Conservation (phyloP, 305 asterid genomes). For the Fraxinus sp. region DNA sequence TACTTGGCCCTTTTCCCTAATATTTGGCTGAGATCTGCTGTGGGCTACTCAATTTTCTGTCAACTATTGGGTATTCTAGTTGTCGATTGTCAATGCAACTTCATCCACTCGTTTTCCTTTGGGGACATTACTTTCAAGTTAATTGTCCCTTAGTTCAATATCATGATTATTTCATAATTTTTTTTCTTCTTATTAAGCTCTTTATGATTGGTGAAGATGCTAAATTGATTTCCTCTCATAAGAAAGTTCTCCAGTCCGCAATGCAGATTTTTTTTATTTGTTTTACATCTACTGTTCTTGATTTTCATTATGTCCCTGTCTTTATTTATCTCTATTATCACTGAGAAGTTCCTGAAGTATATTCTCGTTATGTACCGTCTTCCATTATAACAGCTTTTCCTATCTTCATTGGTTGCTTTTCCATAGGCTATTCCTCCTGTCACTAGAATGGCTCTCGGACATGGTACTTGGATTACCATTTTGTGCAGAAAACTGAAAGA, state of each 20-base stretch:
- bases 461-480: slow-evolving; percentile 85
- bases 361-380: neutral
- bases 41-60: neutral
- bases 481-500: slow-evolving; percentile 87
- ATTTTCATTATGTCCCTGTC: neutral
- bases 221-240: neutral
- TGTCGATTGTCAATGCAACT: neutral
- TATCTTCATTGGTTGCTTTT: slow-evolving; percentile 1
- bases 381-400: slow-evolving; percentile 1
- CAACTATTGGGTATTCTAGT: neutral
- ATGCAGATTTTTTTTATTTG: neutral
- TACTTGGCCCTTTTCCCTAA: neutral
- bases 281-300: neutral
- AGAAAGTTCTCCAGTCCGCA: neutral
- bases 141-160: neutral
- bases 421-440: slow-evolving; percentile 93
- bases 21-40: slow-evolving; percentile 1
- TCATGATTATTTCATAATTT: slow-evolving; percentile 12
- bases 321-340: neutral
- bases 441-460: slow-evolving; percentile 90
- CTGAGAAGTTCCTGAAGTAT: slow-evolving; percentile 1
- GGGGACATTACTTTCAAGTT: neutral
- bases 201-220: slow-evolving; percentile 9
- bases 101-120: neutral
- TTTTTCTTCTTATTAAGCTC: neutral